These are phyloP conservation scores for Collybia sp. DNA, from an alignment of 768 basidiomycete species.

Conservation along the genomic window DNA sequence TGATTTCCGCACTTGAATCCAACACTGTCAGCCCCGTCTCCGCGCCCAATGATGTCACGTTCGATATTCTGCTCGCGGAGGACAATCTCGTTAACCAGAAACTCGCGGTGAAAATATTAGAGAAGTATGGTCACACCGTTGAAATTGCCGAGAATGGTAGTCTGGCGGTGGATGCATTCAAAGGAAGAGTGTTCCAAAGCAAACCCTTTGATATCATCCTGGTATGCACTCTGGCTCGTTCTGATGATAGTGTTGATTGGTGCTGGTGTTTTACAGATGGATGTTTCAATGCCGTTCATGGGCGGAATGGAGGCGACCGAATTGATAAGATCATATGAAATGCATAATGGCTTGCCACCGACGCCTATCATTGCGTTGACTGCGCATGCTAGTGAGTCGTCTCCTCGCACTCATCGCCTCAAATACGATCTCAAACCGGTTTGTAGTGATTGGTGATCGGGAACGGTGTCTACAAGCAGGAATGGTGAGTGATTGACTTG, in stretches of 20 bases:
- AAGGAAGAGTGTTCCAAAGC: conserved; percentile 61
- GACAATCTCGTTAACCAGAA: conserved; percentile 97
- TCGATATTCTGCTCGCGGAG: conserved; percentile 94
- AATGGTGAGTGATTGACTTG: conserved; percentile 25
- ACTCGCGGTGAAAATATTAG: conserved; percentile 92
- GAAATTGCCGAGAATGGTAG: conserved; percentile 98
- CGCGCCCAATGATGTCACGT: conserved; percentile 79
- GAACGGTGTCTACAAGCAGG: conserved; percentile 46
- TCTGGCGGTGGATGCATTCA: conserved; percentile 89
- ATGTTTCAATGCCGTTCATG: conserved; percentile 98
- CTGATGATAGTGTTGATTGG: neutral
- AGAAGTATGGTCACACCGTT: conserved; percentile 92
- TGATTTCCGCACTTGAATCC: conserved; percentile 91
- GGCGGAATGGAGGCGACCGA: conserved; percentile 98
- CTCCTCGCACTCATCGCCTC: neutral
- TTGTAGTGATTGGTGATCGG: conserved; percentile 75
- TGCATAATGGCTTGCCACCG: conserved; percentile 51
- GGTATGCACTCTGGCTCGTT: conserved; percentile 40
- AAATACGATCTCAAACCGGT: conserved; percentile 1
- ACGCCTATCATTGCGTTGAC: conserved; percentile 96
- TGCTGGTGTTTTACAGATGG: conserved; percentile 62
- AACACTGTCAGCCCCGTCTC: conserved; percentile 89
- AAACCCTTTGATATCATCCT: conserved; percentile 90
- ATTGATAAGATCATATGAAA: conserved; percentile 82
- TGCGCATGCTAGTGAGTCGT: conserved; percentile 88